phyloP scores from a whole-genome alignment of 495 filamentous ascomycete genomes.

The Coniosporium apollinis region DNA sequence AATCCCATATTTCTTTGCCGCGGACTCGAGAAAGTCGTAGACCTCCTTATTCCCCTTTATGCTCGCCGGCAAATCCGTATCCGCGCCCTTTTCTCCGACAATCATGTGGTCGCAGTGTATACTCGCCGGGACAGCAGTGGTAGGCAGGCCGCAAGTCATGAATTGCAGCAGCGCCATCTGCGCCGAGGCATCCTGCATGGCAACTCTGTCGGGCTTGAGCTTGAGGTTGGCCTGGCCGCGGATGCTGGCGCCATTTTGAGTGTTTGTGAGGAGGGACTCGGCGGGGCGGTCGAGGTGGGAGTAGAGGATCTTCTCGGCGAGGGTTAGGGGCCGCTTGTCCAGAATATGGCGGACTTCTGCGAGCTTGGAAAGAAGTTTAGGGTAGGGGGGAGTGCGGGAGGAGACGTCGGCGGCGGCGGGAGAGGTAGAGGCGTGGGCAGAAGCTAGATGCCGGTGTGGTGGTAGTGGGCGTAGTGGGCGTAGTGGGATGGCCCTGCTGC shows the following conservation, averaged over 20 bases:
- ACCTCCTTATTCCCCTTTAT: conserved; percentile 92
- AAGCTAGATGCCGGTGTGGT: conserved; percentile 12
- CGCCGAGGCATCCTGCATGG: conserved; percentile 97
- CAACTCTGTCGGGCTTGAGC: conserved; percentile 92
- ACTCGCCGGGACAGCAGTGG: conserved; percentile 88
- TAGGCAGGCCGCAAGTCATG: conserved; percentile 86
- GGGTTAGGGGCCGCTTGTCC: conserved; percentile 53
- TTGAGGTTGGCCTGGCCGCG: conserved; percentile 86
- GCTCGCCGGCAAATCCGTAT: conserved; percentile 69
- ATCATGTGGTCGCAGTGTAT: conserved; percentile 99
- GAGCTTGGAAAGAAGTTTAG: conserved; percentile 40
- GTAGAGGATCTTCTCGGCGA: conserved; percentile 96
- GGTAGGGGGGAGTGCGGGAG: conserved; percentile 45
- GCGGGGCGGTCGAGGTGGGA: conserved; percentile 68
- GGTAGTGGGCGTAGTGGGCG: no score
- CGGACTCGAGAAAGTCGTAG: conserved; percentile 91
- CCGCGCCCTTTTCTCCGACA: conserved; percentile 79
- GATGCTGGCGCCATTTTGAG: conserved; percentile 62
- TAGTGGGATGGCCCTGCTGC: no score
- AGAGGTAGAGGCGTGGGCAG: conserved; percentile 3
- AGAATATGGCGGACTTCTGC: conserved; percentile 55
- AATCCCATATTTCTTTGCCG: conserved; percentile 89
- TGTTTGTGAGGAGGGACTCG: conserved; percentile 63
- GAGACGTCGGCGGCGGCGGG: conserved; percentile 18
- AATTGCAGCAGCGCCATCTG: conserved; percentile 98